Conservation (phyloP, 495 filamentous ascomycete genomes). For the Talaromyces ruber region DNA sequence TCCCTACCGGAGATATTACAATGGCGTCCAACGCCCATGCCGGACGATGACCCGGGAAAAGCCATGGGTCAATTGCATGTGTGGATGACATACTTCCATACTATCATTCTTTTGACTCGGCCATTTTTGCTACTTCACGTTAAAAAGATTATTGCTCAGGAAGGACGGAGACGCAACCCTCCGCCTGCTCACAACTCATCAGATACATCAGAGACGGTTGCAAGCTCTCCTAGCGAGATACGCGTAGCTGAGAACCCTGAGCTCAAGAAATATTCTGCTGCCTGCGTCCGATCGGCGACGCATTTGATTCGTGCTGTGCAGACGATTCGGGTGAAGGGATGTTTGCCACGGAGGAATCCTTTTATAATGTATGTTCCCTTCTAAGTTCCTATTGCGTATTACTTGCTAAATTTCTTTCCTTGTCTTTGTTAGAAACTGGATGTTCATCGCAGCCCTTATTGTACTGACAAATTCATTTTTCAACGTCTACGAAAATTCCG, state of each 20-base stretch:
- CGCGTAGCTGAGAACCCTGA: slow-evolving; percentile 3
- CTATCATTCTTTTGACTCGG: slow-evolving; percentile 57
- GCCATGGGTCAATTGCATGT: slow-evolving; percentile 59
- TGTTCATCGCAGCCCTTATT: slow-evolving; percentile 5
- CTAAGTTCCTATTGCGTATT: neutral
- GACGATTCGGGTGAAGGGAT: slow-evolving; percentile 6
- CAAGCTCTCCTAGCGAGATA: neutral
- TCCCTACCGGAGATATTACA: slow-evolving; percentile 5
- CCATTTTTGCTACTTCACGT: slow-evolving; percentile 47
- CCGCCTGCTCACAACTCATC: neutral
- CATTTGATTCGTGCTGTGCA: slow-evolving; percentile 8
- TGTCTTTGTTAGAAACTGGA: slow-evolving; percentile 3
- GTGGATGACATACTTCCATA: slow-evolving; percentile 64
- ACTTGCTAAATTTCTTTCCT: neutral
- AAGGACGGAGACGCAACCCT: neutral
- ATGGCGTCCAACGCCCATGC: slow-evolving; percentile 5
- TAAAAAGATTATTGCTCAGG: slow-evolving; percentile 3
- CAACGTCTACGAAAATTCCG: slow-evolving; percentile 6
- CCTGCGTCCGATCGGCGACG: slow-evolving; percentile 5
- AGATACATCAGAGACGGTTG: neutral
- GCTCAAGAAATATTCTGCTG: slow-evolving; percentile 7
- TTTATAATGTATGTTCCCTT: slow-evolving; percentile 8
- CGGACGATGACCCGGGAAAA: slow-evolving; percentile 35
- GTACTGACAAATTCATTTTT: slow-evolving; percentile 5
- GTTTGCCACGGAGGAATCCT: slow-evolving; percentile 3